Base-by-base conservation (phyloP, 2,329 filamentous ascomycete species). In the Colletotrichum australisinense region DNA sequence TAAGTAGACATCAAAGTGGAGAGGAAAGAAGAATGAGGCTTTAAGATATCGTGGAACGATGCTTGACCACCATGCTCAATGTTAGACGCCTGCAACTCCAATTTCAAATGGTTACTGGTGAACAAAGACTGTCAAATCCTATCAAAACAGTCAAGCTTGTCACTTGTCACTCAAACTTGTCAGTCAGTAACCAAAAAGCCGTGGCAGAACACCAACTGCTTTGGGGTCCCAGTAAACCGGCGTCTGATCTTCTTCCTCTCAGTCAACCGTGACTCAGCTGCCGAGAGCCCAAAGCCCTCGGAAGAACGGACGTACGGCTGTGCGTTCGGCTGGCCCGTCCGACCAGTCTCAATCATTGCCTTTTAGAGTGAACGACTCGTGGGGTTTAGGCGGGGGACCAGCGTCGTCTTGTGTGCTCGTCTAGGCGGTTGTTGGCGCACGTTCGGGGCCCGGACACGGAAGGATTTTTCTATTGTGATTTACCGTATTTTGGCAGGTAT, bases 321-420 rank as follows among this genome's bases (percentile, higher is more conserved):
- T 64, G 32, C 24, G 24, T 56, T 38, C 30, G 56, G 4, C 56
- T 14, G 32, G 35, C n/a, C 14, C 6, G 58, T 22, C n/a, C 35
- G 24, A 24, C 65, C 42, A 63, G 65, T 72, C 66, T 70, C 66
- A 69, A 60, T 30, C 26, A 30, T 73, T 73, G 59, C 70, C 67
- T 22, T 70, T 69, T 65, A 56, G 42, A 38, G 62, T 24, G 60
- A 24, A 59, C 22, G 53, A 64, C 24, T 58, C 66, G 46, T 56
- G 59, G 30, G 49, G 58, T 8, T 49, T 42, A 16, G 42, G 42
- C 16, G 38, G 28, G 12, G 46, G 49, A 28, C 46, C 42, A 52
- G 60, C 9, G 60, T n/a, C 32, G 11, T 35, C 32, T 35, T 35
- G 32, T 35, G 32, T 22, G 60, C 32, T 38, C 57, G 6, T 49